A percentile compares a stretch with the other conserved stretches of the same genome.
Evolutionary conservation across 306 rosid genomes (phyloP).

Genomic region (Cicer judaicum): DNA sequence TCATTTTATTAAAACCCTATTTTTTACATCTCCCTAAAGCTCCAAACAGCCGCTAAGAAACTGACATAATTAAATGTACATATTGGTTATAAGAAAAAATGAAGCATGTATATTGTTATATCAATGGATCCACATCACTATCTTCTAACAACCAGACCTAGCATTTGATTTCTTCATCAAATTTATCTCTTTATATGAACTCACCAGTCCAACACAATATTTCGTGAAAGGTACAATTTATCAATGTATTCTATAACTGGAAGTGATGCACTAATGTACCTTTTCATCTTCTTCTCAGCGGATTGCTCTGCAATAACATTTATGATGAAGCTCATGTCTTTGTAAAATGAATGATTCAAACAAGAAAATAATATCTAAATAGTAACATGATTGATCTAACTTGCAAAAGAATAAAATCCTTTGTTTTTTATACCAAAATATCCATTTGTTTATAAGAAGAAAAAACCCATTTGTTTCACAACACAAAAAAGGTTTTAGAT

Average conservation of each 20-base stretch:
- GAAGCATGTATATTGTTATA: constrained; percentile 18
- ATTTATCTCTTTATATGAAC: constrained; percentile 17
- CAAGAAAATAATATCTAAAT: constrained; percentile 30
- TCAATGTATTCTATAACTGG: constrained; percentile 83
- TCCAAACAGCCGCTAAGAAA: constrained; percentile 36
- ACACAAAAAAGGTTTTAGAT: background rate
- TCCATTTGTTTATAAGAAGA: background rate
- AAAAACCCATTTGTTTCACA: background rate
- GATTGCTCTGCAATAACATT: constrained; percentile 68
- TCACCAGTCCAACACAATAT: constrained; percentile 89
- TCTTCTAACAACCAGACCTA: constrained; percentile 33
- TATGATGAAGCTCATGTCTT: constrained; percentile 8
- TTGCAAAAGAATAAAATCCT: background rate
- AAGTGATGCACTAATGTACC: constrained; percentile 69
- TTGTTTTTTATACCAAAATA: background rate
- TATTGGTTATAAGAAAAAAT: constrained; percentile 3
- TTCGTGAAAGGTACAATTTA: constrained; percentile 69
- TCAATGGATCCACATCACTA: constrained; percentile 33
- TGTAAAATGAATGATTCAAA: background rate
- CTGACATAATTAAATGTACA: constrained; percentile 40
- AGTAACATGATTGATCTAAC: background rate
- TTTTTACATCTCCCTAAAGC: constrained; percentile 18
- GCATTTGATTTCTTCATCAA: background rate
- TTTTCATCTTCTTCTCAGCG: constrained; percentile 83
- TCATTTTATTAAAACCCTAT: constrained; percentile 12